These are phyloP conservation scores for Penicillium diatomitis DNA, from an alignment of 495 filamentous ascomycete genomes.

Conservation along the genomic window DNA sequence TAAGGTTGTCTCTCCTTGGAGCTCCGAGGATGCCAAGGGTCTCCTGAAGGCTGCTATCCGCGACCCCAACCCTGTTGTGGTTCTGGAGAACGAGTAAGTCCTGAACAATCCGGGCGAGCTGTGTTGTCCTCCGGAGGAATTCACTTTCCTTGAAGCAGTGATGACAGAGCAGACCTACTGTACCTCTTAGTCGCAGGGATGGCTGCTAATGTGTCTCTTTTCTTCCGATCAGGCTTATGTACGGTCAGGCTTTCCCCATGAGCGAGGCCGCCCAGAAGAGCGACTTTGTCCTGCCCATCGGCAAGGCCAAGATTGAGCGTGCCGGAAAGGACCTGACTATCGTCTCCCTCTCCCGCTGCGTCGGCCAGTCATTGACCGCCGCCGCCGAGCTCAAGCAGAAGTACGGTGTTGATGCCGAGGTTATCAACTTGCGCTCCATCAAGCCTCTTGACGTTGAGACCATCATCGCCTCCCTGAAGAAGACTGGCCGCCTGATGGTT, in stretches of 20 bases:
- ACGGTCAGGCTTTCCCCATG: slow-evolving; percentile 92
- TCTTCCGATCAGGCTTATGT: slow-evolving; percentile 56
- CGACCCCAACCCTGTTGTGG: slow-evolving; percentile 91
- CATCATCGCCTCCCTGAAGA: slow-evolving; percentile 95
- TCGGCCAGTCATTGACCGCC: slow-evolving; percentile 83
- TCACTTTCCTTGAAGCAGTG: too few species aligned
- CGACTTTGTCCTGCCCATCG: slow-evolving; percentile 92
- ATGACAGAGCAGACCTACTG: too few species aligned
- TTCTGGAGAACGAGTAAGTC: slow-evolving; percentile 88
- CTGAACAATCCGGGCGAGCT: too few species aligned
- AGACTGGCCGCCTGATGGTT: slow-evolving; percentile 84
- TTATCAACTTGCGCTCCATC: slow-evolving; percentile 94
- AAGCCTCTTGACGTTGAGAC: slow-evolving; percentile 94
- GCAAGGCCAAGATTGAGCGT: slow-evolving; percentile 98
- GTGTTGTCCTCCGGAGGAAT: too few species aligned
- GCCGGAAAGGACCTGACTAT: slow-evolving; percentile 92
- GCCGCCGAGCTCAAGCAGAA: slow-evolving; percentile 87
- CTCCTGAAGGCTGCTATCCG: slow-evolving; percentile 95
- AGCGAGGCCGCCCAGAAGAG: slow-evolving; percentile 87
- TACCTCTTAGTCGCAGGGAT: too few species aligned
- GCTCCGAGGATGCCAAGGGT: slow-evolving; percentile 96
- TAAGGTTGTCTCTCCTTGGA: slow-evolving; percentile 94
- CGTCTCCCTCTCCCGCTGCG: slow-evolving; percentile 86
- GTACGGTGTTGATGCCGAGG: slow-evolving; percentile 91
- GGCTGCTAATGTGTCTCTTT: not conserved